Evolutionary conservation across 2,329 filamentous ascomycete genomes (phyloP).

Genomic region (Scopulariopsis brevicaulis): DNA sequence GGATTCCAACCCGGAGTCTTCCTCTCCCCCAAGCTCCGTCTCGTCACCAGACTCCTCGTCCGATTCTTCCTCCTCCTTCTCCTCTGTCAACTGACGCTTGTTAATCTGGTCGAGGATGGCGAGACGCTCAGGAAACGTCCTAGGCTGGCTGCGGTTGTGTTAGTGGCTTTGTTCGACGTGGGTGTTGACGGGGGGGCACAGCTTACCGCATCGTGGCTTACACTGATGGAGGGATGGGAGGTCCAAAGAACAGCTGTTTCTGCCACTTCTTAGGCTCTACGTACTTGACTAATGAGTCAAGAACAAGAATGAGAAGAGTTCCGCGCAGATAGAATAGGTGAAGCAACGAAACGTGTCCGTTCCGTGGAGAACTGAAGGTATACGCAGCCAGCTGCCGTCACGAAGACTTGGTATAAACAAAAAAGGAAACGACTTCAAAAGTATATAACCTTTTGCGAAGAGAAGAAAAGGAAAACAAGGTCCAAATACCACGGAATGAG

Average conservation of each 20-base stretch:
- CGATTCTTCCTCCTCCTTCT: neutral
- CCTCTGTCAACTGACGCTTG: neutral
- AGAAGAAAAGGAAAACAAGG: neutral
- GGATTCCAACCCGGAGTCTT: neutral
- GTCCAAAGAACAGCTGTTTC: neutral
- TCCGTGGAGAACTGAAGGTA: neutral
- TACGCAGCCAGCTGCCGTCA: neutral
- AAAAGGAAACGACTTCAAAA: neutral
- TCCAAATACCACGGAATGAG: neutral
- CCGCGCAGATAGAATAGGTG: neutral
- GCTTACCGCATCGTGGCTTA: conserved; percentile 2
- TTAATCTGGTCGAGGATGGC: neutral
- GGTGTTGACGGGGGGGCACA: neutral
- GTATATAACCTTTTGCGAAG: too few relatives aligned
- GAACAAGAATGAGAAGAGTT: too few relatives aligned
- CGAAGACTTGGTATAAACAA: neutral
- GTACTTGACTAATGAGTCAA: too few relatives aligned
- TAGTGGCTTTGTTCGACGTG: neutral
- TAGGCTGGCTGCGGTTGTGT: neutral
- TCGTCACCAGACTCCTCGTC: neutral
- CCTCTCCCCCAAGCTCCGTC: neutral
- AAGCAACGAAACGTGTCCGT: neutral
- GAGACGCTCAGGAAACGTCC: neutral
- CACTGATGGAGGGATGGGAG: neutral
- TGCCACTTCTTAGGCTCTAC: too few relatives aligned